phyloP scores from a whole-genome alignment of 768 basidiomycete species.

The Leucocoprinus birnbaumii region DNA sequence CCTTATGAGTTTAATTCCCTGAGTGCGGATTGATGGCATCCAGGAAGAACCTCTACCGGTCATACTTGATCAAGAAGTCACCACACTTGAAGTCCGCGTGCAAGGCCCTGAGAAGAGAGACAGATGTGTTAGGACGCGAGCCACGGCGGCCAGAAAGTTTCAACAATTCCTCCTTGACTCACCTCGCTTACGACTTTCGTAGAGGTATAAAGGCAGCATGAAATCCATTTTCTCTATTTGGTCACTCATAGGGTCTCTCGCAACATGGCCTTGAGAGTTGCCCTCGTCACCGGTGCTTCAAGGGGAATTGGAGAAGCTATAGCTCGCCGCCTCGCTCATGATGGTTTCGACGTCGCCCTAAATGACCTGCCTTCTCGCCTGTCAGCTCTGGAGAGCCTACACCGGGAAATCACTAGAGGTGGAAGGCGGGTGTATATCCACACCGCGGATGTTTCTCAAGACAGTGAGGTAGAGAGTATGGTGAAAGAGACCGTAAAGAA shows the following conservation, averaged over 20 bases:
- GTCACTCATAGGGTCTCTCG: background rate
- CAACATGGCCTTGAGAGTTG: constrained; percentile 20
- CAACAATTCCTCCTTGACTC: background rate
- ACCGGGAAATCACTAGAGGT: constrained; percentile 11
- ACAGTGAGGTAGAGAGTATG: constrained; percentile 18
- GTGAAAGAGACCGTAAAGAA: constrained; percentile 14
- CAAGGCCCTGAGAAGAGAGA: no score
- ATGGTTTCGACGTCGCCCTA: constrained; percentile 41
- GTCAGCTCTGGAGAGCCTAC: constrained; percentile 13
- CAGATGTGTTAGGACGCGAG: no score
- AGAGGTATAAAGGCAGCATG: no score
- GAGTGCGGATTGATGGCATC: no score
- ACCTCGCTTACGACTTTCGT: background rate
- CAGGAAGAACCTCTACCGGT: no score
- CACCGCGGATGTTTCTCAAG: constrained; percentile 17
- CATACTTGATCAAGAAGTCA: no score
- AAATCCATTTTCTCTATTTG: background rate
- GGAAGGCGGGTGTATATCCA: constrained; percentile 13
- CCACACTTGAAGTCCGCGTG: no score
- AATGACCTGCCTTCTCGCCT: constrained; percentile 29
- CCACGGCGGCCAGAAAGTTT: no score
- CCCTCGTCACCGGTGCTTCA: constrained; percentile 41
- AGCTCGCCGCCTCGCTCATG: constrained; percentile 38
- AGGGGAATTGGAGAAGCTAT: constrained; percentile 47
- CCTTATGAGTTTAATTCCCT: no score